phyloP scores from a whole-genome alignment of 2,329 filamentous ascomycete species.

The Penicillium sclerotigenum region DNA sequence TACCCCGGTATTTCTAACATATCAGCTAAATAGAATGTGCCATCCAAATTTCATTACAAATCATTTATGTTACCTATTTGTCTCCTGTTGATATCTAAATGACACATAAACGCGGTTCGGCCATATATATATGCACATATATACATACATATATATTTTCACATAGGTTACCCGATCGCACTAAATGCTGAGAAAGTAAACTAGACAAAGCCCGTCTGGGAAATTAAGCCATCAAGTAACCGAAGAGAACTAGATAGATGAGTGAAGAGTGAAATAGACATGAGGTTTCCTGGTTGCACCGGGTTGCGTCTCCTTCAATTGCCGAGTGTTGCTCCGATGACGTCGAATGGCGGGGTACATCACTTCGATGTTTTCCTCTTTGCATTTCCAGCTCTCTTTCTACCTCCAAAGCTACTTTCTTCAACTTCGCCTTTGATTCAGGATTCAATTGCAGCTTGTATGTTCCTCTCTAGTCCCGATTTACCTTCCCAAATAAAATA shows the following conservation, averaged over 20 bases:
- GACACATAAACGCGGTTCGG: neutral
- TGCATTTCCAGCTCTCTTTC: neutral
- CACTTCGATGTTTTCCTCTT: neutral
- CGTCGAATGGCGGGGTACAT: slow-evolving; percentile 19
- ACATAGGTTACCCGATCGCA: neutral
- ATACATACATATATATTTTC: neutral
- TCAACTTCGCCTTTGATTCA: neutral
- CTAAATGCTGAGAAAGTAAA: neutral
- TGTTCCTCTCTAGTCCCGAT: neutral
- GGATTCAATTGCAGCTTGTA: neutral
- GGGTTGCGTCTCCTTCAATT: slow-evolving; percentile 3
- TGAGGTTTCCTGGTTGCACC: neutral
- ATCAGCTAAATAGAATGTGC: neutral
- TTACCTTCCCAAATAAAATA: neutral
- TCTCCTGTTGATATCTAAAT: neutral
- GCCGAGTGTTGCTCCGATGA: slow-evolving; percentile 21
- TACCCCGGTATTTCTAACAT: neutral
- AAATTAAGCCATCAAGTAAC: neutral
- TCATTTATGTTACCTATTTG: neutral
- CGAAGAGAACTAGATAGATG: too few relatives aligned
- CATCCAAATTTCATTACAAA: neutral
- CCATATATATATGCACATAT: neutral
- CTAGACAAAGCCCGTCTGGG: neutral
- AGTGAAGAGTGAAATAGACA: neutral
- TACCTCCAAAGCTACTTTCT: neutral